Evolutionary conservation across 441 rosid species (phyloP), one percentile per base, ranked within the genome.

Genomic region (Arabidopsis lyrata): DNA sequence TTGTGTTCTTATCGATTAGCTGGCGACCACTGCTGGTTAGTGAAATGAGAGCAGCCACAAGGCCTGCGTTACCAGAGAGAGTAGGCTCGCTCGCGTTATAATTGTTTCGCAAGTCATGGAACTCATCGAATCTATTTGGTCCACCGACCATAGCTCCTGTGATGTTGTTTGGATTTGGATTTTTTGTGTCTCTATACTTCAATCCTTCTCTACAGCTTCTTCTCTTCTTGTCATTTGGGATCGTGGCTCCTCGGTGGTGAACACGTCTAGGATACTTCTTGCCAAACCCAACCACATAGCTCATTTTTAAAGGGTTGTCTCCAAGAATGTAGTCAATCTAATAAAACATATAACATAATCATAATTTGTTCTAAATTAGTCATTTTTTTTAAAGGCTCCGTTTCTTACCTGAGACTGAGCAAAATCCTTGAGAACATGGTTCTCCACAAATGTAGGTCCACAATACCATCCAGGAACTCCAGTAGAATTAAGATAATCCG

Each of bases 101-200:
- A 59, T 82, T 89, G 22, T 8, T 13, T 2, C 97, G 77, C 32
- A 83, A 79, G 65, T 91, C 96, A 22, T 53, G 75, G 73, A 93
- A 93, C 66, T 74, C 63, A 72, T 93, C 98, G 14, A 83, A 79
- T 16, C 50, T 76, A 76, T 93, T 87, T 6, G 97, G 97, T 13
- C 96, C 98, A 29, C 84, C 96, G 0, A 88, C 98, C 97, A 93
- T 91, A 42, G 98, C 97, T 72, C 98, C 98, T 0, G 84, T 87
- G 35, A 91, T 83, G 78, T 81, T 91, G 77, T 93, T 60, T 22
- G 98, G 98, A 44, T 91, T 89, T 24, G 82, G 79, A 6, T 77
- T 87, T 8, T 8, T 72, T 74, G 60, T 84, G 78, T 89, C 87
- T n/a, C 83, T 81, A 91, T 93, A 91, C 73, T 83, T 81, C 79